A percentile compares a stretch with the other conserved stretches of the same genome.
Conservation (phyloP, 2,329 filamentous ascomycete species). For the Macrophomina tecta region DNA sequence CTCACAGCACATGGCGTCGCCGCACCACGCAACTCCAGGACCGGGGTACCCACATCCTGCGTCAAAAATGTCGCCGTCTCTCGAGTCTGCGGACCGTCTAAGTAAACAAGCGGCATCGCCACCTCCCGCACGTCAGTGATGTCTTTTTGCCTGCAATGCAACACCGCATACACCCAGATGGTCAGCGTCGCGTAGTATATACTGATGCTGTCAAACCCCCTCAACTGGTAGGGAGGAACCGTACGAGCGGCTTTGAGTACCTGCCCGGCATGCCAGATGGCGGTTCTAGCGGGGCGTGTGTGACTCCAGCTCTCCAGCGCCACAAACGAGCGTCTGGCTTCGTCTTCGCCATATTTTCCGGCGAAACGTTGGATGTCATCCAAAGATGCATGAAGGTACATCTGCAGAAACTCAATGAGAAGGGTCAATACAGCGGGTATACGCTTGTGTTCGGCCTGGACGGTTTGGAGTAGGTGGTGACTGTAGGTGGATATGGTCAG, state of each 20-base stretch:
- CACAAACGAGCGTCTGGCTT: conserved; percentile 65
- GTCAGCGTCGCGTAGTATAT: conserved; percentile 72
- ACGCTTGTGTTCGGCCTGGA: conserved; percentile 10
- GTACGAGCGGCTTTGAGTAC: conserved; percentile 64
- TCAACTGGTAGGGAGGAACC: conserved; percentile 61
- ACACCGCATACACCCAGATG: conserved; percentile 58
- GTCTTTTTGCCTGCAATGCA: background rate
- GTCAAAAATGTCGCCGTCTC: no score
- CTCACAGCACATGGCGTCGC: conserved; percentile 28
- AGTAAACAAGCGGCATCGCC: conserved; percentile 29
- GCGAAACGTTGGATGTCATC: conserved; percentile 72
- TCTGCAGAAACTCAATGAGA: conserved; percentile 60
- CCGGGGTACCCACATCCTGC: background rate
- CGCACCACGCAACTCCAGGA: background rate
- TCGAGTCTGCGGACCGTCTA: background rate
- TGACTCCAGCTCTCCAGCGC: conserved; percentile 64
- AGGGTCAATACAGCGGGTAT: conserved; percentile 17
- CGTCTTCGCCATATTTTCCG: conserved; percentile 70
- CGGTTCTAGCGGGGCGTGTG: conserved; percentile 61
- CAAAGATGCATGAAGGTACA: conserved; percentile 69
- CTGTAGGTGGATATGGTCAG: conserved; percentile 60
- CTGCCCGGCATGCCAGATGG: conserved; percentile 72
- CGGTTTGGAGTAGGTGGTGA: conserved; percentile 58
- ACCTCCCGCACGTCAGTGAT: background rate
- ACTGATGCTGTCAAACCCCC: conserved; percentile 71